phyloP scores from a whole-genome alignment of 2,329 filamentous ascomycete species.

The Colletotrichum zoysiae region DNA sequence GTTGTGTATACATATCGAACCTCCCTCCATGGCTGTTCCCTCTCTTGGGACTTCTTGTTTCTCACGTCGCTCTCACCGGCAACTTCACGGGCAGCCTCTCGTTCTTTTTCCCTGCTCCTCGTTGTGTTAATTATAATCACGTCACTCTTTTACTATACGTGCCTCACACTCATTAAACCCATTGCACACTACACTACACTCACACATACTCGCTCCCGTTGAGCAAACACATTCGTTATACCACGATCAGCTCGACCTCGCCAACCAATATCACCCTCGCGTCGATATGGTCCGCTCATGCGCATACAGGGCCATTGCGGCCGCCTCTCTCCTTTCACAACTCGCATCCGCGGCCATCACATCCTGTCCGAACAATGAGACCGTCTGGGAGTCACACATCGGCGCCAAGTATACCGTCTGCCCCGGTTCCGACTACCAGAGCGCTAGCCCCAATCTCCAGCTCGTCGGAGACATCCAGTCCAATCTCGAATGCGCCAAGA shows the following conservation, averaged over 20 bases:
- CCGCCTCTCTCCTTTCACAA: constrained; percentile 32
- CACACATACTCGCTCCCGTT: constrained; percentile 8
- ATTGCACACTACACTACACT: constrained; percentile 4
- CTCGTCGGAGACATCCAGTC: constrained; percentile 20
- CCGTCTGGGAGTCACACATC: constrained; percentile 29
- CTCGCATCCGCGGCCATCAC: constrained; percentile 37
- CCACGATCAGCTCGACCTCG: neutral
- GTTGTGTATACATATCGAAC: constrained; percentile 12
- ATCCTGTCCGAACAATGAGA: constrained; percentile 34
- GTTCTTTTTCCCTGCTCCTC: constrained; percentile 12
- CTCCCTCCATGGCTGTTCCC: neutral
- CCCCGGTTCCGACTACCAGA: constrained; percentile 39
- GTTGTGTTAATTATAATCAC: constrained; percentile 9
- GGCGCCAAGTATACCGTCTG: constrained; percentile 41
- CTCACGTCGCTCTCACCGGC: neutral
- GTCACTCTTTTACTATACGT: constrained; percentile 21
- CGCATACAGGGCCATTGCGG: constrained; percentile 31
- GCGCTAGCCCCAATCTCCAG: constrained; percentile 34
- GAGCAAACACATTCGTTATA: constrained; percentile 14
- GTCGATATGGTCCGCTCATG: constrained; percentile 25
- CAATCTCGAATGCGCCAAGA: constrained; percentile 33
- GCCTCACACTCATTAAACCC: constrained; percentile 1
- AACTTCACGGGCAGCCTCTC: constrained; percentile 4
- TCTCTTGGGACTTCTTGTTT: neutral
- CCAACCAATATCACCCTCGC: neutral